Conservation (phyloP, 202 grass and related monocot genomes). For the Panicum hallii region DNA sequence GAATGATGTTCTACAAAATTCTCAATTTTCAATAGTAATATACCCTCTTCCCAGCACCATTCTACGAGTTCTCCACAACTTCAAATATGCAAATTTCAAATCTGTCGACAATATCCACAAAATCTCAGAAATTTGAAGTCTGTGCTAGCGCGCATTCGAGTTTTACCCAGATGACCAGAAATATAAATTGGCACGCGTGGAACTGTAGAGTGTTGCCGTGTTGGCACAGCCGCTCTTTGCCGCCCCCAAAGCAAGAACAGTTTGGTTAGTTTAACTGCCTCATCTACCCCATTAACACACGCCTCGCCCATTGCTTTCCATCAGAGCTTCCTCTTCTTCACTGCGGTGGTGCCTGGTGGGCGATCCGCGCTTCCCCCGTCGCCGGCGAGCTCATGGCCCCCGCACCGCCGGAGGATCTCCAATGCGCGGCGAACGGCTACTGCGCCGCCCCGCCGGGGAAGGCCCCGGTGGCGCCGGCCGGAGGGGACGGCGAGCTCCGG, state of each 20-base stretch:
- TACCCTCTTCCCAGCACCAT: not conserved
- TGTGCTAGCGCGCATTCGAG: not conserved
- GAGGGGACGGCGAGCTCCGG: constrained; percentile 62
- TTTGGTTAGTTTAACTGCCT: not conserved
- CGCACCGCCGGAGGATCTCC: constrained; percentile 34
- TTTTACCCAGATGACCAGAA: not conserved
- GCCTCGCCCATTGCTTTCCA: not conserved
- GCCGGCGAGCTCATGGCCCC: constrained; percentile 43
- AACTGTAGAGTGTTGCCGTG: not conserved
- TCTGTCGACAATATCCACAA: not conserved
- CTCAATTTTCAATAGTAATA: not conserved
- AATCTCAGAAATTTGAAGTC: not conserved
- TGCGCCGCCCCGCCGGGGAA: constrained; percentile 13
- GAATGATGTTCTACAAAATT: not conserved
- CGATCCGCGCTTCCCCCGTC: constrained; percentile 33
- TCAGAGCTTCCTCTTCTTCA: constrained; percentile 25
- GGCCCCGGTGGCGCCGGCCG: not conserved
- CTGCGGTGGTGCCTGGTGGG: constrained; percentile 20
- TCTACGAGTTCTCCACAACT: not conserved
- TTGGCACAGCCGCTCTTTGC: not conserved
- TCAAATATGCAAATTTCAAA: not conserved
- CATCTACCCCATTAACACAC: constrained; percentile 18
- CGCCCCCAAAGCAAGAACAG: constrained; percentile 20
- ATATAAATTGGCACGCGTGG: not conserved
- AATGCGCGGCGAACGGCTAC: constrained; percentile 39